Conservation (phyloP, 1,284 basidiomycete species). For the Fomes fomentarius region DNA sequence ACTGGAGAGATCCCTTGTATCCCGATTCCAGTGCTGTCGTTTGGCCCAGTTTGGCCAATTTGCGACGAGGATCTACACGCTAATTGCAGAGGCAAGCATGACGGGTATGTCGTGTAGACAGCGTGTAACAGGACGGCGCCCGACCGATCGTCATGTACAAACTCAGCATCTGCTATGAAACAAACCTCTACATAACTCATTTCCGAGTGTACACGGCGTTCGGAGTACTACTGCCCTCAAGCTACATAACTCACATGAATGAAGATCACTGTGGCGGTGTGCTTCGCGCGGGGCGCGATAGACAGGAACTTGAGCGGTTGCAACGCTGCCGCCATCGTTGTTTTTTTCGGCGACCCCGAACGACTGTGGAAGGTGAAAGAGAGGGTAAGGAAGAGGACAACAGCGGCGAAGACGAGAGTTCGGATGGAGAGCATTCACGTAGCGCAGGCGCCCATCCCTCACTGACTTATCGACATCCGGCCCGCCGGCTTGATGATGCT, state of each 20-base stretch:
- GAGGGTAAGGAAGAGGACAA: neutral
- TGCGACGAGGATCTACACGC: too few relatives aligned
- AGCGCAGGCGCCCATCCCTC: neutral
- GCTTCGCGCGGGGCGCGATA: slow-evolving; percentile 59
- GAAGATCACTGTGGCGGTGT: slow-evolving; percentile 89
- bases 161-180: too few relatives aligned
- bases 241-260: slow-evolving; percentile 67
- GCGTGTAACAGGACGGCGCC: too few relatives aligned
- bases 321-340: slow-evolving; percentile 34
- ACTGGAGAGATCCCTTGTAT: too few relatives aligned
- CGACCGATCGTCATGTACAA: too few relatives aligned
- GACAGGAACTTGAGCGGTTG: slow-evolving; percentile 51
- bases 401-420: neutral
- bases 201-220: too few relatives aligned
- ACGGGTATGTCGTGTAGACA: too few relatives aligned
- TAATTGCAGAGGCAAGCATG: too few relatives aligned
- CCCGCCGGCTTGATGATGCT: neutral
- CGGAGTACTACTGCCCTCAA: too few relatives aligned
- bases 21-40: too few relatives aligned
- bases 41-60: too few relatives aligned
- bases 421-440: neutral
- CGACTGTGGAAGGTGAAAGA: neutral
- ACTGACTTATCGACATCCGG: slow-evolving; percentile 1
- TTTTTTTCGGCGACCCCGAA: neutral
- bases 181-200: too few relatives aligned